Conservation (phyloP, 768 basidiomycete genomes). For the Lactifluus echinatus region DNA sequence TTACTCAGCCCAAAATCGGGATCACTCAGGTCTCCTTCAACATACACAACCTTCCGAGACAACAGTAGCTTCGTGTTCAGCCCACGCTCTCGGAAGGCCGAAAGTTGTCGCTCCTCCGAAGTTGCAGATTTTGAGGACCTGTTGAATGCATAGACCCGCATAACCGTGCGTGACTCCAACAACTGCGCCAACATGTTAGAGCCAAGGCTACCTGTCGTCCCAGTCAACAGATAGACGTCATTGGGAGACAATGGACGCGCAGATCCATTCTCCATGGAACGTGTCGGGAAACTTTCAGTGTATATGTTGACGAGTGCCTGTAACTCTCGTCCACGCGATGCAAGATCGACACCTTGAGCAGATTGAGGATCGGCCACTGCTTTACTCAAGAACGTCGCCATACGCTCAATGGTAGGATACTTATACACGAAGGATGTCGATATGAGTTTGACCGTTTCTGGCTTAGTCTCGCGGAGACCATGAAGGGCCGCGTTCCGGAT, state of each 20-base stretch:
- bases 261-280: not conserved
- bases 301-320: conserved; percentile 21
- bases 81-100: conserved; percentile 18
- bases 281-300: conserved; percentile 19
- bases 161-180: conserved; percentile 7
- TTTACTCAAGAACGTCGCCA: conserved; percentile 16
- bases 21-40: conserved; percentile 21
- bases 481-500: conserved; percentile 25
- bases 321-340: conserved; percentile 17
- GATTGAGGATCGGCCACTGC: conserved; percentile 1
- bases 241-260: not conserved
- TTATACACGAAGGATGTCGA: conserved; percentile 22
- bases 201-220: conserved; percentile 23
- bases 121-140: conserved; percentile 7
- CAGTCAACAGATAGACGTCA: conserved; percentile 21
- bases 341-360: not conserved
- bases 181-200: conserved; percentile 22
- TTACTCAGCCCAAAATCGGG: conserved; percentile 8
- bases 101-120: conserved; percentile 15
- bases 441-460: conserved; percentile 13
- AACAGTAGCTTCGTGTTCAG: conserved; percentile 16
- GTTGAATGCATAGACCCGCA: conserved; percentile 23
- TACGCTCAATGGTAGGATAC: conserved; percentile 20
- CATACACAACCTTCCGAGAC: conserved; percentile 19
- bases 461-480: conserved; percentile 21